Evolutionary conservation across 192 early-diverging fungal species (phyloP), one percentile per base, ranked within the genome.

Genomic region (Chytriomyces sp.): DNA sequence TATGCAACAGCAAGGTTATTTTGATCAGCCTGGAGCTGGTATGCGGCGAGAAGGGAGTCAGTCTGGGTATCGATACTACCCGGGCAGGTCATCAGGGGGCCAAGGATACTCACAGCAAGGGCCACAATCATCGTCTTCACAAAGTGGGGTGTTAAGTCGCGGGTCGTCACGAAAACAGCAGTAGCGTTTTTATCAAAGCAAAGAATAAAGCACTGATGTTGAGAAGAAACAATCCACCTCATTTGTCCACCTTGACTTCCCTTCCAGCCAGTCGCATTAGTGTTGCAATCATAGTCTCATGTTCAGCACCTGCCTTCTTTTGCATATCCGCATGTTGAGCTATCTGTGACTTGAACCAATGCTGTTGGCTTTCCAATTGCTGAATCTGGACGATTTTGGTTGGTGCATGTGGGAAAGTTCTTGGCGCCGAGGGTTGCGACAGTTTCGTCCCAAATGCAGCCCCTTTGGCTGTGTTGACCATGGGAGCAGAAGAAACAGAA

Each of bases 301-400:
- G 31, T 52, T 53, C 65, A 25, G n/a, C n/a, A 22, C 34, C 31
- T 8, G 17, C 22, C 19, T 34, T 53, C 65, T 19, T 31, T 25
- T 17, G 14, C 32, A 8, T 68, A 28, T 52, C 65, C n/a, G 8
- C 49, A 7, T 65, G 63, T 32, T 65, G 39, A 17, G 41, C 41
- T 8, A 68, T 19, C 33, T 56, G 65, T 14, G 44, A 31, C 52
- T 56, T 53, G 52, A 68, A 68, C 65, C 65, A 68, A 17, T 55
- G 4, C 52, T 68, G 65, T 33, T 68, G 65, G 30, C 52, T 53
- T 34, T 68, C 54, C 44, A 68, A 32, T 17, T 68, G 52, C 65
- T 68, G 26, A 30, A 68, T 34, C 34, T n/a, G 6, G 3, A 68
- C 65, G 5, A 58, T 14, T 58, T 58, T 22, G 19, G 56, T 14